Evolutionary conservation across 2,329 filamentous ascomycete species (phyloP), one percentile per base, ranked within the genome.

Genomic region (Fusarium torreyae): DNA sequence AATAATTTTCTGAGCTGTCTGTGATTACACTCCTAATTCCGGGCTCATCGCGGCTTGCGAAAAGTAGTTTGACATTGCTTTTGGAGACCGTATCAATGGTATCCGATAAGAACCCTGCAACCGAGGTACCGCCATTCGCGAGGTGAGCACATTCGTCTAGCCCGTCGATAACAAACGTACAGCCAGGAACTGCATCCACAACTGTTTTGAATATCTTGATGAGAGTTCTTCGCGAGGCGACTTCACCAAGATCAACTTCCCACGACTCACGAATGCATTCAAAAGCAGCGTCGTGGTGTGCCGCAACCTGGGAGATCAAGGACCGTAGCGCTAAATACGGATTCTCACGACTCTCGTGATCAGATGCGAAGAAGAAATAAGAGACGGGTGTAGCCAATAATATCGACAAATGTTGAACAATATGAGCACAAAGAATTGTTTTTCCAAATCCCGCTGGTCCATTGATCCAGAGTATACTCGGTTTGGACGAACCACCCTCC

Each of bases 321-420:
- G 74, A 77, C 9, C 77, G 57, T 3, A 79, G 18, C 0, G 74
- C 72, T 4, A 60, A 6, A 7, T 66, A 79, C 4, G 74, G 74
- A n/a, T 77, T 68, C 0, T 65, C 56, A 10, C 69, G 72, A 33
- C 69, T 74, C 20, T 70, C 66, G 26, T 55, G 42, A 2, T 76
- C 71, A 1, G 76, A 76, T 0, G 77, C 77, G n/a, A 79, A 74
- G 42, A 81, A 81, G 63, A 77, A 81, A 42, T 78, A 68, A 0
- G 70, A 72, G 1, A 77, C 34, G 0, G 71, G 69, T 0, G 44
- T 44, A 0, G 58, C 7, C 0, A 57, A 36, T 0, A 17, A 45
- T 0, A 39, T 9, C 0, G 51, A 45, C 0, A 81, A 15, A 33
- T 77, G 38, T 13, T 79, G 44, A 1, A 77, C 54, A 0, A 81